Conservation (phyloP, 257 asterid species). For the Nicotiana tomentosiformis region DNA sequence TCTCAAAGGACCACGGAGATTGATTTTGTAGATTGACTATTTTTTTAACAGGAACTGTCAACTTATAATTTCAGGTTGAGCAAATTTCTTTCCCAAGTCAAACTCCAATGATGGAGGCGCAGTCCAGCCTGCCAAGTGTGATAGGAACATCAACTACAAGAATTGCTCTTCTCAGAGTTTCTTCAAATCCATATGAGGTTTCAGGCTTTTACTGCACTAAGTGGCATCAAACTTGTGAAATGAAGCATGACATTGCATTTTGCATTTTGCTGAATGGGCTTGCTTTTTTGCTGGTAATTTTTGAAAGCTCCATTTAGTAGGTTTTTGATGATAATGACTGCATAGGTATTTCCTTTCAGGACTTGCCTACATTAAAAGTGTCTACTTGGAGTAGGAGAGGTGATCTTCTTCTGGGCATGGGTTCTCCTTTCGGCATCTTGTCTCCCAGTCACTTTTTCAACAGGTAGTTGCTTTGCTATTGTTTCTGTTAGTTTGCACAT, state of each 20-base stretch:
- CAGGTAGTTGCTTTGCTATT: slow-evolving; percentile 40
- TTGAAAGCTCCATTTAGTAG: slow-evolving; percentile 8
- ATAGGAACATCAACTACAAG: slow-evolving; percentile 71
- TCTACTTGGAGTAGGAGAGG: slow-evolving; percentile 59
- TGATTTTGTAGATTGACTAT: slow-evolving; percentile 55
- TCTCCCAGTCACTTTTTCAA: slow-evolving; percentile 96
- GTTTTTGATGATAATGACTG: slow-evolving; percentile 17
- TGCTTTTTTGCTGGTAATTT: slow-evolving; percentile 11
- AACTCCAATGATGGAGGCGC: slow-evolving; percentile 34
- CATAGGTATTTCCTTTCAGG: slow-evolving; percentile 36
- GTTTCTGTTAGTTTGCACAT: too few relatives aligned
- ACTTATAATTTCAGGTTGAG: slow-evolving; percentile 88
- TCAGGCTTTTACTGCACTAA: slow-evolving; percentile 11
- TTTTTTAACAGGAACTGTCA: slow-evolving; percentile 68
- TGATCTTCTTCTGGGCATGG: slow-evolving; percentile 84
- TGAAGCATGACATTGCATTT: slow-evolving; percentile 10
- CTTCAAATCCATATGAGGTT: slow-evolving; percentile 44
- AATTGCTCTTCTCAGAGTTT: slow-evolving; percentile 63
- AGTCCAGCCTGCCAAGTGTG: slow-evolving; percentile 45
- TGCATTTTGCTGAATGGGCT: slow-evolving; percentile 1
- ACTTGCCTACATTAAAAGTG: slow-evolving; percentile 41
- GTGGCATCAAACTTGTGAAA: slow-evolving; percentile 6
- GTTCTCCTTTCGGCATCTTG: slow-evolving; percentile 97
- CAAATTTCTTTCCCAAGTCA: slow-evolving; percentile 51
- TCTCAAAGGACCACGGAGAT: slow-evolving; percentile 25